A percentile compares a stretch with the other conserved stretches of the same genome.
These are phyloP conservation scores for Balakata baccata DNA, from an alignment of 345 rosid genomes.

Conservation along the genomic window DNA sequence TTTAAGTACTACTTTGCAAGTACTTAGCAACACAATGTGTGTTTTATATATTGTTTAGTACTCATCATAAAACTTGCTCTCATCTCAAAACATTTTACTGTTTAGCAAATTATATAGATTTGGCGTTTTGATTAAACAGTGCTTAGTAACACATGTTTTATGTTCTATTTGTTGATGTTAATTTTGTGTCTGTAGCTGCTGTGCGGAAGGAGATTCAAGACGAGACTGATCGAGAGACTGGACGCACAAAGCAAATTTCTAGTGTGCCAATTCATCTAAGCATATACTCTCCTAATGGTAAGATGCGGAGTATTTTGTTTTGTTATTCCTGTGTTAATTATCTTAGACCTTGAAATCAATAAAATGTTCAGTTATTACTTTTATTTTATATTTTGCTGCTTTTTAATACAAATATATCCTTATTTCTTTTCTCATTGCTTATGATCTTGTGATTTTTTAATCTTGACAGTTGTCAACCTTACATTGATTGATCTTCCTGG, in stretches of 20 bases:
- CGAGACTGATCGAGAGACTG: slow-evolving; percentile 99
- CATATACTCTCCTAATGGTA: slow-evolving; percentile 89
- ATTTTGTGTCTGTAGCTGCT: slow-evolving; percentile 53
- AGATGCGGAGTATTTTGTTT: neutral
- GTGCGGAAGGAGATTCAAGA: slow-evolving; percentile 98
- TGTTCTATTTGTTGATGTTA: slow-evolving; percentile 8
- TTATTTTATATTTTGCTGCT: neutral
- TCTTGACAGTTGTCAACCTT: slow-evolving; percentile 86
- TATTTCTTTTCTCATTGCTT: neutral
- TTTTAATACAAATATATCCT: neutral
- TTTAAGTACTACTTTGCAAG: neutral
- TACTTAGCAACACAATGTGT: neutral
- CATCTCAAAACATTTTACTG: neutral
- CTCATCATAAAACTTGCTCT: neutral
- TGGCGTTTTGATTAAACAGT: neutral
- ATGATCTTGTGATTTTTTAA: slow-evolving; percentile 7
- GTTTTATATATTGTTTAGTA: neutral
- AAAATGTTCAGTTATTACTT: neutral
- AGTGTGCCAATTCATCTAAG: slow-evolving; percentile 98
- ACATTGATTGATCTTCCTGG: slow-evolving; percentile 98
- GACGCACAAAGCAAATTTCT: slow-evolving; percentile 79
- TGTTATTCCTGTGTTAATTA: neutral
- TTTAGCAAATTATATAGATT: neutral
- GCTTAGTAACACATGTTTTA: too few species aligned
- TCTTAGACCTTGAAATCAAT: neutral